Conservation (phyloP, 495 filamentous ascomycete genomes). For the Copromyces sp. region DNA sequence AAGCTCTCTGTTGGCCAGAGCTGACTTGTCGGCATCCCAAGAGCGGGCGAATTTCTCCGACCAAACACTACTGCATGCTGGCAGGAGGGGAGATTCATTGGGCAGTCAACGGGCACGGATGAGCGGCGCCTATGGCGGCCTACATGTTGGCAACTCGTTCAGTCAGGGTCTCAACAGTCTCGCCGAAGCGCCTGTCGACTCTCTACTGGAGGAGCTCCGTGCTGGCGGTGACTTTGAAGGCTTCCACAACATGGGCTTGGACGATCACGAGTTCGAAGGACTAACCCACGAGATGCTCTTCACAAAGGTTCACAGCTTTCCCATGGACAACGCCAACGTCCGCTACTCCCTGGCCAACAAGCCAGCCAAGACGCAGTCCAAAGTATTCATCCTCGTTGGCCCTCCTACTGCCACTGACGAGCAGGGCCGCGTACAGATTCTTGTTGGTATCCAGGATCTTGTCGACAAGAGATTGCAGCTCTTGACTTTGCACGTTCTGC, state of each 20-base stretch:
- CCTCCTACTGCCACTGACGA: conserved; percentile 44
- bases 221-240: conserved; percentile 52
- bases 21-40: conserved; percentile 70
- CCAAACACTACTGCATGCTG: conserved; percentile 44
- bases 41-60: conserved; percentile 68
- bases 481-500: conserved; percentile 47
- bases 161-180: conserved; percentile 39
- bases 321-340: conserved; percentile 51
- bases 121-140: conserved; percentile 41
- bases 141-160: conserved; percentile 27
- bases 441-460: conserved; percentile 59
- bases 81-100: conserved; percentile 59
- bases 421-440: conserved; percentile 39
- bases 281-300: conserved; percentile 66
- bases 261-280: conserved; percentile 57
- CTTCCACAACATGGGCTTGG: conserved; percentile 59
- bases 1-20: conserved; percentile 84
- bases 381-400: conserved; percentile 55
- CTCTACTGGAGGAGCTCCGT: conserved; percentile 58
- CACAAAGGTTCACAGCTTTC: conserved; percentile 60
- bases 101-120: conserved; percentile 53
- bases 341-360: conserved; percentile 42
- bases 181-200: conserved; percentile 59
- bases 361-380: conserved; percentile 39
- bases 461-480: conserved; percentile 58